A percentile compares a stretch with the other conserved stretches of the same genome.
These are phyloP conservation scores for Aspergillus pseudoglaucus DNA, from an alignment of 2,329 filamentous ascomycete genomes.

Conservation along the genomic window DNA sequence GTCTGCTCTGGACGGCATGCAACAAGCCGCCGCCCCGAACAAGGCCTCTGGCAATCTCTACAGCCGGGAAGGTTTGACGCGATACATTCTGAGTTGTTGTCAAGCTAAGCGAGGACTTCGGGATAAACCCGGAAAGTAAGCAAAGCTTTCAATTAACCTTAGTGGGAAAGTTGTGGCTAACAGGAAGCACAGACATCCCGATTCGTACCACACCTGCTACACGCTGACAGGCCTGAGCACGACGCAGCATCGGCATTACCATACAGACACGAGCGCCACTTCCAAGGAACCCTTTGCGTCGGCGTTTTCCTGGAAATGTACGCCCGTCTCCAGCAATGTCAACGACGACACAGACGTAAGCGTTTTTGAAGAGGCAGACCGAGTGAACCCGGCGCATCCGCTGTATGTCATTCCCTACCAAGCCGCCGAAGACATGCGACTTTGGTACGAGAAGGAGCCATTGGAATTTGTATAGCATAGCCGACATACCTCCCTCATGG, in stretches of 20 bases:
- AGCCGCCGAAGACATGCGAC: slow-evolving; percentile 57
- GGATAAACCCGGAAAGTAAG: slow-evolving; percentile 88
- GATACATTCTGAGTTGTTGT: slow-evolving; percentile 86
- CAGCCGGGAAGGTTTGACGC: slow-evolving; percentile 74
- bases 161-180: slow-evolving; percentile 8
- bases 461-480: slow-evolving; percentile 6
- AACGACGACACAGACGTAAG: slow-evolving; percentile 48
- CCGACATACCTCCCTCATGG: background rate
- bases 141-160: slow-evolving; percentile 12
- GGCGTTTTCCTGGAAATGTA: slow-evolving; percentile 35
- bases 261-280: slow-evolving; percentile 31
- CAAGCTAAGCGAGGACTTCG: slow-evolving; percentile 73
- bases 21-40: slow-evolving; percentile 17
- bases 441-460: slow-evolving; percentile 52
- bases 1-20: slow-evolving; percentile 60
- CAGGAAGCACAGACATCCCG: slow-evolving; percentile 54
- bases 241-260: slow-evolving; percentile 61
- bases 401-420: slow-evolving; percentile 76
- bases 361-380: slow-evolving; percentile 65
- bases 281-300: slow-evolving; percentile 25
- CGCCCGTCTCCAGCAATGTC: slow-evolving; percentile 38
- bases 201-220: slow-evolving; percentile 92
- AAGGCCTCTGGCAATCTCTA: slow-evolving; percentile 46
- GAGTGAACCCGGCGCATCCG: slow-evolving; percentile 67
- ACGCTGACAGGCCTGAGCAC: slow-evolving; percentile 79